These are phyloP conservation scores for Talaromyces sp. DNA, from an alignment of 2,329 filamentous ascomycete genomes.

Conservation along the genomic window DNA sequence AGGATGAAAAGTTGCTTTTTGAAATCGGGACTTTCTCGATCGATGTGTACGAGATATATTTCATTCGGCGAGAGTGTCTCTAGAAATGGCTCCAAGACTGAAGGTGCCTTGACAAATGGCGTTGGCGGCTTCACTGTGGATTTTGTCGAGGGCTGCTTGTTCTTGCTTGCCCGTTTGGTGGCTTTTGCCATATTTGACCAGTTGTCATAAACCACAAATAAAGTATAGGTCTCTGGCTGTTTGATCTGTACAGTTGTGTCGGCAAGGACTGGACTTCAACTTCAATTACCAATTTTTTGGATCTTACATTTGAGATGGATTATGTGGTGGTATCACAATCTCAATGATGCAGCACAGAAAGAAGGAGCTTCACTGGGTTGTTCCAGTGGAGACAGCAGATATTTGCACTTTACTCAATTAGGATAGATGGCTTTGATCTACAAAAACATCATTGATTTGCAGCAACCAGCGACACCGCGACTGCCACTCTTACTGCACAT, in stretches of 20 bases:
- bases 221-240: background rate
- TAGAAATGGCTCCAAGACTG: slow-evolving; percentile 64
- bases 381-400: background rate
- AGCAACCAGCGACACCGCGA: background rate
- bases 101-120: slow-evolving; percentile 67
- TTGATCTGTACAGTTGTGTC: background rate
- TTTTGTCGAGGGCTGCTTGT: slow-evolving; percentile 27
- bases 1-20: slow-evolving; percentile 82
- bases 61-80: slow-evolving; percentile 63
- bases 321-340: background rate
- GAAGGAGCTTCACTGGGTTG: background rate
- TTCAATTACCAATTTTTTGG: too few relatives aligned
- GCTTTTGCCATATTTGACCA: slow-evolving; percentile 34
- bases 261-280: too few relatives aligned
- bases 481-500: background rate
- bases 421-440: background rate
- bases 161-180: slow-evolving; percentile 30
- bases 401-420: slow-evolving; percentile 3
- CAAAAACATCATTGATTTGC: slow-evolving; percentile 8
- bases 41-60: slow-evolving; percentile 83
- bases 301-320: background rate
- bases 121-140: slow-evolving; percentile 44
- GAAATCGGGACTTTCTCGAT: slow-evolving; percentile 64
- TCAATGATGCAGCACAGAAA: background rate
- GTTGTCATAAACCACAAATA: background rate